Percentiles rank a stretch among this genome's conserved stretches.
Evolutionary conservation across 2,329 filamentous ascomycete species (phyloP).

Genomic region (Pseudocercospora pini-densiflorae): DNA sequence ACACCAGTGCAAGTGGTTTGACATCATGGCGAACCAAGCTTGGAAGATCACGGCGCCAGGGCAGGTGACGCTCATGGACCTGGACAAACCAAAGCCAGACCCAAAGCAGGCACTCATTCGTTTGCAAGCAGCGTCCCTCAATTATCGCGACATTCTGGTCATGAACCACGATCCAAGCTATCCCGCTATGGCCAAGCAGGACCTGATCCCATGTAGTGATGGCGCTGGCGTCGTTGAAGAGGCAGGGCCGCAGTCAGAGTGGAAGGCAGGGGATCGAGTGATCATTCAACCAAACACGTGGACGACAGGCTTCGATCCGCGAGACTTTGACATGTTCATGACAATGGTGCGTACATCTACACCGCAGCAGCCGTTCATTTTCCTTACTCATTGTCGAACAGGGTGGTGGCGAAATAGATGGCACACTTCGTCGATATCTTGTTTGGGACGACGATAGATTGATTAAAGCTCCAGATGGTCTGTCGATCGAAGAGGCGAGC

Average conservation of each 20-base stretch:
- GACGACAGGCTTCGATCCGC: conserved; percentile 23
- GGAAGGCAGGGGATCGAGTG: conserved; percentile 62
- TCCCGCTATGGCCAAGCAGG: conserved; percentile 22
- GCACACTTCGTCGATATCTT: conserved; percentile 63
- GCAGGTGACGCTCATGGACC: conserved; percentile 24
- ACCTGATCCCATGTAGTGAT: conserved; percentile 69
- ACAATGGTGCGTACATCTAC: background rate
- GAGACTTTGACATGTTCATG: conserved; percentile 47
- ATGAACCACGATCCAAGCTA: conserved; percentile 25
- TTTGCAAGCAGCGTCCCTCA: conserved; percentile 55
- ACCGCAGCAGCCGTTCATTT: background rate
- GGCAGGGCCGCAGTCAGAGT: conserved; percentile 47
- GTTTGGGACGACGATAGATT: conserved; percentile 57
- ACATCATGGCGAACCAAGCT: conserved; percentile 30
- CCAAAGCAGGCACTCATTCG: conserved; percentile 54
- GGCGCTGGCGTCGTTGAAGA: conserved; percentile 66
- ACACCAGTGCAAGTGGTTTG: background rate
- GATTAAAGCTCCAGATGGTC: conserved; percentile 59
- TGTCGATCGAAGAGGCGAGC: conserved; percentile 62
- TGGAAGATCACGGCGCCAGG: conserved; percentile 31
- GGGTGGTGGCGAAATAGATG: conserved; percentile 59
- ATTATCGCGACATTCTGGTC: conserved; percentile 53
- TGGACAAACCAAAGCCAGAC: conserved; percentile 30
- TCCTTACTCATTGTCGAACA: background rate
- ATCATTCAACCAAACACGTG: conserved; percentile 48